phyloP scores from a whole-genome alignment of 2,329 filamentous ascomycete species.

The Clonostachys sp. region DNA sequence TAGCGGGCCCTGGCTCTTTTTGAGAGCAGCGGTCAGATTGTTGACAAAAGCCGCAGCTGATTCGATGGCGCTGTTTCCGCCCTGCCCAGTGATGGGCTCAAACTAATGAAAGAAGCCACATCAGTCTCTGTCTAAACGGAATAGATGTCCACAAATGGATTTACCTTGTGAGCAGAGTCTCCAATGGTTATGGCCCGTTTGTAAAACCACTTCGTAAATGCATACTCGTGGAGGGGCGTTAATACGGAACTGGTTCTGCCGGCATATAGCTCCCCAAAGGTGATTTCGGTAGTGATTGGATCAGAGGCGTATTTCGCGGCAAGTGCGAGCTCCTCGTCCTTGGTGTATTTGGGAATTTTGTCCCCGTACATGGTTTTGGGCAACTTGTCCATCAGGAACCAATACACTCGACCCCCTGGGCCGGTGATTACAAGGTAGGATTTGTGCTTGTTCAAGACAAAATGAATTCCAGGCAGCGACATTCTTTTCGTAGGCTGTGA shows the following conservation, averaged over 20 bases:
- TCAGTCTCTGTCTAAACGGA: too few species aligned
- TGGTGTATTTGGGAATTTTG: constrained; percentile 9
- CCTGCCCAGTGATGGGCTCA: background rate
- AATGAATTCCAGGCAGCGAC: constrained; percentile 1
- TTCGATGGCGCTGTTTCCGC: constrained; percentile 1
- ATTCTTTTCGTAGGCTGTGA: constrained; percentile 13
- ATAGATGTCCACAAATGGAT: background rate
- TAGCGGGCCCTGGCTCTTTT: background rate
- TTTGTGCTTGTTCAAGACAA: constrained; percentile 4
- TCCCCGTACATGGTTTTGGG: constrained; percentile 16
- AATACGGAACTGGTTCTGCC: constrained; percentile 17
- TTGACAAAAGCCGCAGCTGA: background rate
- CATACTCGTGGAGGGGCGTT: constrained; percentile 22
- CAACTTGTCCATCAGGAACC: constrained; percentile 24
- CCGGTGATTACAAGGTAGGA: constrained; percentile 18
- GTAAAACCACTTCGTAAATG: constrained; percentile 30
- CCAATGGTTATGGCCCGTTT: constrained; percentile 30
- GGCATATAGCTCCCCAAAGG: constrained; percentile 19
- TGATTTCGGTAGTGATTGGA: background rate
- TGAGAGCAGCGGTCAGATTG: background rate
- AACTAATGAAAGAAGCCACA: background rate
- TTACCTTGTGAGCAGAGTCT: constrained; percentile 33
- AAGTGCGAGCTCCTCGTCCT: constrained; percentile 11
- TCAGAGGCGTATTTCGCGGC: background rate
- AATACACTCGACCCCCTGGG: constrained; percentile 19